Evolutionary conservation across 805 yeast species (phyloP).

Genomic region (Alloascoidea africana): DNA sequence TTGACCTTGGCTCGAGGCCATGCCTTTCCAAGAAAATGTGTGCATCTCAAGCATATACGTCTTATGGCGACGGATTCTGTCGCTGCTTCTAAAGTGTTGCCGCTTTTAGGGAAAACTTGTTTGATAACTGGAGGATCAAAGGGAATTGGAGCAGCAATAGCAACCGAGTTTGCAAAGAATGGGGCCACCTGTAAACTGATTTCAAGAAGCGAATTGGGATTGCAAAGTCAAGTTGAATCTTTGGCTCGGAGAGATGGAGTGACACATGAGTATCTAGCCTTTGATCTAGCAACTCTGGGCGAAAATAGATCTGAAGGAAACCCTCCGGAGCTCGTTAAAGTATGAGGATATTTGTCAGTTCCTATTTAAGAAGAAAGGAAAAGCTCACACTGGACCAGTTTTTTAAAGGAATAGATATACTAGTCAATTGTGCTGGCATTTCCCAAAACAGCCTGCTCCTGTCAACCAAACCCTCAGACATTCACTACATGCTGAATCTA

Average conservation of each 20-base stretch:
- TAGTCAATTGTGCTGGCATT: slow-evolving; percentile 30
- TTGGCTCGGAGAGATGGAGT: slow-evolving; percentile 3
- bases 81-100: too few relatives aligned
- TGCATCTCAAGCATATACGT: too few relatives aligned
- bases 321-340: too few relatives aligned
- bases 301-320: not conserved
- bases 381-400: too few relatives aligned
- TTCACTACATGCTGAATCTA: slow-evolving; percentile 25
- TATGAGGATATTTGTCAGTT: too few relatives aligned
- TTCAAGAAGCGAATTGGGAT: slow-evolving; percentile 23
- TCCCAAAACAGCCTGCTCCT: slow-evolving; percentile 32
- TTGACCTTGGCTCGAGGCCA: too few relatives aligned
- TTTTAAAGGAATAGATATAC: not conserved
- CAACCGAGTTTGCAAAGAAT: slow-evolving; percentile 21
- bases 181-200: slow-evolving; percentile 30
- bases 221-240: slow-evolving; percentile 14
- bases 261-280: slow-evolving; percentile 4
- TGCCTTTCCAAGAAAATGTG: too few relatives aligned
- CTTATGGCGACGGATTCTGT: too few relatives aligned
- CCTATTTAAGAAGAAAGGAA: too few relatives aligned
- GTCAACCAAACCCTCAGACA: slow-evolving; percentile 21
- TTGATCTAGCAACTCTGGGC: not conserved
- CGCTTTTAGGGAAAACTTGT: not conserved
- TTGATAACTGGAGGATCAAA: slow-evolving; percentile 39
- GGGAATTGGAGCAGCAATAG: slow-evolving; percentile 34